phyloP scores from a whole-genome alignment of 2,329 filamentous ascomycete genomes.

The Xylaria sp. region DNA sequence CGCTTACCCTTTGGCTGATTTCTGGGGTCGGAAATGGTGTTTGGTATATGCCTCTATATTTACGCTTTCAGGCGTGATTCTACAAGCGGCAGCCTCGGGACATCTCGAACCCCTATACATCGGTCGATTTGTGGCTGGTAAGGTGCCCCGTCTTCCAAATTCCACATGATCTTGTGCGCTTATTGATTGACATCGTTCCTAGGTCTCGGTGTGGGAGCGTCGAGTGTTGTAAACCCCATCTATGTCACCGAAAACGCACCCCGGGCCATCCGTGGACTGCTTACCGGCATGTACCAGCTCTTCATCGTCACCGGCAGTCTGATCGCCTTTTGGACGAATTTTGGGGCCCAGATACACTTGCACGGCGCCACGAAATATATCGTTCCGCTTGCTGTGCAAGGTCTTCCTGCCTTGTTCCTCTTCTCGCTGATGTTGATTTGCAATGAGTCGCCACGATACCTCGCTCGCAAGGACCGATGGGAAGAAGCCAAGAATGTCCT shows the following conservation, averaged over 20 bases:
- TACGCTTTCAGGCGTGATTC: conserved; percentile 67
- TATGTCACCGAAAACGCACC: conserved; percentile 60
- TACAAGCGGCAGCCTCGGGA: conserved; percentile 69
- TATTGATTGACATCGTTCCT: conserved; percentile 5
- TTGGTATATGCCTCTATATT: conserved; percentile 66
- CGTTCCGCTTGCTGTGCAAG: conserved; percentile 72
- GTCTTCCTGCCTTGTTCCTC: conserved; percentile 69
- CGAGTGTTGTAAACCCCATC: conserved; percentile 57
- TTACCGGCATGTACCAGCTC: conserved; percentile 59
- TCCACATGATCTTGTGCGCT: too few relatives aligned
- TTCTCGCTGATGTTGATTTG: conserved; percentile 70
- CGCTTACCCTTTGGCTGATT: conserved; percentile 64
- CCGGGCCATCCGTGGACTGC: conserved; percentile 57
- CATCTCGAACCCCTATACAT: conserved; percentile 70
- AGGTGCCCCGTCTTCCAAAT: neutral
- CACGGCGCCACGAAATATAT: conserved; percentile 56
- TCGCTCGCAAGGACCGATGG: conserved; percentile 72
- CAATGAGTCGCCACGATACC: conserved; percentile 73
- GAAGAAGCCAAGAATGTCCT: conserved; percentile 69
- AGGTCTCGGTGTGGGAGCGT: conserved; percentile 57
- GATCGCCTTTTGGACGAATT: conserved; percentile 63
- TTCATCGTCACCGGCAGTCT: conserved; percentile 59
- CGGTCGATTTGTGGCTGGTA: conserved; percentile 65
- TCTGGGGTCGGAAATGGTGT: conserved; percentile 63
- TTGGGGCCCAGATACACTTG: conserved; percentile 56